These are phyloP conservation scores for Lipomyces sp. DNA, from an alignment of 805 yeast species.

Conservation along the genomic window DNA sequence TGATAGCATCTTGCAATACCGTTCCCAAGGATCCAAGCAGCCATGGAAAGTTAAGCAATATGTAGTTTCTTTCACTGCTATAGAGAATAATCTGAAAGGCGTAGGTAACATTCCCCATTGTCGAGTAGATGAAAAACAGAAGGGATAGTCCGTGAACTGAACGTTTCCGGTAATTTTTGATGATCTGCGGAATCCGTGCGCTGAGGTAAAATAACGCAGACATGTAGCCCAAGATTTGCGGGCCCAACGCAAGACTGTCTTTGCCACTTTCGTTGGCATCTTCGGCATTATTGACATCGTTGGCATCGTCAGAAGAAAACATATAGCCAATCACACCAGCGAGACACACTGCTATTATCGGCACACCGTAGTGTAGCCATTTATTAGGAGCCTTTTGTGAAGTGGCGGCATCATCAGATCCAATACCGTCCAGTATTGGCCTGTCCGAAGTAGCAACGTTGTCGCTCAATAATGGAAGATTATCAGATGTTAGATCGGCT, in stretches of 20 bases:
- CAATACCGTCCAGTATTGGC: neutral
- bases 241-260: conserved; percentile 44
- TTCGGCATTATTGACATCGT: conserved; percentile 23
- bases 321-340: conserved; percentile 69
- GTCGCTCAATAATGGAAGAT: conserved; percentile 8
- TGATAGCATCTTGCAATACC: conserved; percentile 67
- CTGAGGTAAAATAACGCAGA: conserved; percentile 72
- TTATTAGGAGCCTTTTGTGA: conserved; percentile 45
- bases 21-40: conserved; percentile 79
- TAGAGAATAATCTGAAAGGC: conserved; percentile 73
- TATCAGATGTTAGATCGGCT: conserved; percentile 4
- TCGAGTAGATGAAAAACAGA: conserved; percentile 73
- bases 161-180: conserved; percentile 74
- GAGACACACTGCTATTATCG: conserved; percentile 62
- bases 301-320: conserved; percentile 45
- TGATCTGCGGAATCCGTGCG: conserved; percentile 84
- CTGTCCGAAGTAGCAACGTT: neutral
- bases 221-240: conserved; percentile 71
- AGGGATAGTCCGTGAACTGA: conserved; percentile 87
- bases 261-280: conserved; percentile 40
- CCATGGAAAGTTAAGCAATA: conserved; percentile 73
- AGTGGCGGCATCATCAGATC: neutral
- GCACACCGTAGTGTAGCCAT: conserved; percentile 52
- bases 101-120: conserved; percentile 75
- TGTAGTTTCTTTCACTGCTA: conserved; percentile 64